These are phyloP conservation scores for Plectosphaerella plurivora DNA, from an alignment of 2,329 filamentous ascomycete genomes.

Conservation along the genomic window DNA sequence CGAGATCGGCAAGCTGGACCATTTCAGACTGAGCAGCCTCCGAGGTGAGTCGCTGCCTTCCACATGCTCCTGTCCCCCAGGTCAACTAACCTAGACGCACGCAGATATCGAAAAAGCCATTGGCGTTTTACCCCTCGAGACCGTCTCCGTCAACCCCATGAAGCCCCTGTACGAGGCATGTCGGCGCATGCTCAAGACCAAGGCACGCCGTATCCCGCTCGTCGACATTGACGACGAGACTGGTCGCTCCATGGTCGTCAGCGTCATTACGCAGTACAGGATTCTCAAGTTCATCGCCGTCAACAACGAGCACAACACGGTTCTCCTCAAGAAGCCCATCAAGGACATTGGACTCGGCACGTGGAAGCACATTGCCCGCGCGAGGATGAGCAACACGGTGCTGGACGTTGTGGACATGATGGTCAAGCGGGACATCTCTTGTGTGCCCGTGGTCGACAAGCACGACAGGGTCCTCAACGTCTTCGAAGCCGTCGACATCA, in stretches of 20 bases:
- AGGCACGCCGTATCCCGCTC: slow-evolving; percentile 87
- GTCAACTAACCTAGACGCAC: background rate
- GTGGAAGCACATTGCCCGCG: slow-evolving; percentile 75
- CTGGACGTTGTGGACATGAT: slow-evolving; percentile 92
- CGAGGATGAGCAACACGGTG: slow-evolving; percentile 83
- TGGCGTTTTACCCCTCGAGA: slow-evolving; percentile 86
- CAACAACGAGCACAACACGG: slow-evolving; percentile 80
- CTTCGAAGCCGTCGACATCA: slow-evolving; percentile 96
- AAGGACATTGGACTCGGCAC: slow-evolving; percentile 81
- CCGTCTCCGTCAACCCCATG: slow-evolving; percentile 90
- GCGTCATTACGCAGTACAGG: slow-evolving; percentile 95
- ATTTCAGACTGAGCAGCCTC: slow-evolving; percentile 87
- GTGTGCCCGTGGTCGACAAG: slow-evolving; percentile 84
- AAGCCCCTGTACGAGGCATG: slow-evolving; percentile 92
- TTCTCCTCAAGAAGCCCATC: slow-evolving; percentile 82
- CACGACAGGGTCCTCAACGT: slow-evolving; percentile 81
- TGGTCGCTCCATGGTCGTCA: slow-evolving; percentile 85
- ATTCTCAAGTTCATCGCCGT: slow-evolving; percentile 99
- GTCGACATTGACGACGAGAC: slow-evolving; percentile 95
- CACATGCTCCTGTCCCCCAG: background rate
- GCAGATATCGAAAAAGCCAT: slow-evolving; percentile 93
- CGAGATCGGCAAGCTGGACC: slow-evolving; percentile 82
- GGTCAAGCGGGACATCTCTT: slow-evolving; percentile 90
- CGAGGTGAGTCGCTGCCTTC: slow-evolving; percentile 58
- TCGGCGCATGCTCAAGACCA: slow-evolving; percentile 87